Conservation (phyloP, 2,329 filamentous ascomycete genomes). For the Neobulgaria alba region DNA sequence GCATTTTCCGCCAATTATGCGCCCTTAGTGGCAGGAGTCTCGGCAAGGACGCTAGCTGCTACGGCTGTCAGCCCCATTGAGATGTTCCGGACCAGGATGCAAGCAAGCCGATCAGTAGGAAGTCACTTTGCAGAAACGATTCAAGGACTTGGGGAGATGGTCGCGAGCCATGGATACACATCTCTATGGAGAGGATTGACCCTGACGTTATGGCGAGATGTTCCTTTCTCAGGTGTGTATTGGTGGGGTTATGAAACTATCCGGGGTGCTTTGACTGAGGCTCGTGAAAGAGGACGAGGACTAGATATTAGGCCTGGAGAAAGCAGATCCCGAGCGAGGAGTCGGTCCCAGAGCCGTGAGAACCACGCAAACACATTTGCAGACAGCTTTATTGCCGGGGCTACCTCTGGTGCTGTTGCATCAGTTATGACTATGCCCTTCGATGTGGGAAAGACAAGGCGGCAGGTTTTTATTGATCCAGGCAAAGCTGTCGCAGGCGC, state of each 20-base stretch:
- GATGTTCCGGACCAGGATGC: conserved; percentile 86
- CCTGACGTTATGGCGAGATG: conserved; percentile 90
- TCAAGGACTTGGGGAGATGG: conserved; percentile 69
- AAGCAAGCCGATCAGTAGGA: conserved; percentile 54
- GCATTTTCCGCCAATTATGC: conserved; percentile 60
- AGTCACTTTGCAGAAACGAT: conserved; percentile 75
- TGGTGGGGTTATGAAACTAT: conserved; percentile 96
- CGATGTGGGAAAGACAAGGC: conserved; percentile 93
- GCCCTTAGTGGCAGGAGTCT: conserved; percentile 70
- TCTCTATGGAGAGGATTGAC: conserved; percentile 87
- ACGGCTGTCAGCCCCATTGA: conserved; percentile 83
- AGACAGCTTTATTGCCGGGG: conserved; percentile 85
- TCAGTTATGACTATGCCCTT: conserved; percentile 90
- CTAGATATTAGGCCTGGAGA: conserved; percentile 29
- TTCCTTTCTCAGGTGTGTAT: conserved; percentile 93
- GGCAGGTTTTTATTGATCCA: conserved; percentile 70
- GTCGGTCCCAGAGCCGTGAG: conserved; percentile 54
- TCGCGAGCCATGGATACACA: conserved; percentile 63
- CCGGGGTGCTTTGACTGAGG: conserved; percentile 60
- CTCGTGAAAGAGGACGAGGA: conserved; percentile 47
- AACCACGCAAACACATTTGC: conserved; percentile 70
- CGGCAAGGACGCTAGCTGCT: conserved; percentile 72
- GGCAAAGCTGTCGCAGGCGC: conserved; percentile 27
- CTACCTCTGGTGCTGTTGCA: conserved; percentile 72
- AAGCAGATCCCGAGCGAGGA: conserved; percentile 35